phyloP scores from a whole-genome alignment of 331 rosid species.

The Stylosanthes scabra region DNA sequence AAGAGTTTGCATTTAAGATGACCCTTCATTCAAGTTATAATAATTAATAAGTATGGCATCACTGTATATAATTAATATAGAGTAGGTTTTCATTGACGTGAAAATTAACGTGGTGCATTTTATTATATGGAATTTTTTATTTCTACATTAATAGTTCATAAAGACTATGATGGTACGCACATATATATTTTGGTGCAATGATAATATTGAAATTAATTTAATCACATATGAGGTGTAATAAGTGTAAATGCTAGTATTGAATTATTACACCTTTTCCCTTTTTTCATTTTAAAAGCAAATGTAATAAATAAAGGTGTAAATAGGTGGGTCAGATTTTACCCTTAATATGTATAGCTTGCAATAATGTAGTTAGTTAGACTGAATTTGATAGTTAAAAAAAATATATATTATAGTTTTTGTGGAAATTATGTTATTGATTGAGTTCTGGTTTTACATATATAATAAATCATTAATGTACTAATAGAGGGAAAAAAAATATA shows the following conservation, averaged over 20 bases:
- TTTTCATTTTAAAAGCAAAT: too few relatives aligned
- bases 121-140: background rate
- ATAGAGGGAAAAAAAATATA: too few relatives aligned
- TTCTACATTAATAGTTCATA: constrained; percentile 1
- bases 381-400: too few relatives aligned
- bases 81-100: background rate
- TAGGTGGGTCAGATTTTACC: too few relatives aligned
- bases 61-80: background rate
- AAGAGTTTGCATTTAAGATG: background rate
- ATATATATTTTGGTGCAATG: background rate
- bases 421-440: too few relatives aligned
- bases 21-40: constrained; percentile 1
- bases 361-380: too few relatives aligned
- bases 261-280: background rate
- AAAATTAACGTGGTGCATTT: background rate
- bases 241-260: background rate
- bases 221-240: background rate
- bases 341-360: too few relatives aligned
- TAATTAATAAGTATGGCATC: background rate
- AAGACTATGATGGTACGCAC: background rate
- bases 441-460: too few relatives aligned
- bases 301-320: too few relatives aligned
- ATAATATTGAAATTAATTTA: background rate
- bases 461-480: too few relatives aligned
- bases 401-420: too few relatives aligned